Base-by-base conservation (phyloP, 2,329 filamentous ascomycete genomes). In the Diaporthe eres region DNA sequence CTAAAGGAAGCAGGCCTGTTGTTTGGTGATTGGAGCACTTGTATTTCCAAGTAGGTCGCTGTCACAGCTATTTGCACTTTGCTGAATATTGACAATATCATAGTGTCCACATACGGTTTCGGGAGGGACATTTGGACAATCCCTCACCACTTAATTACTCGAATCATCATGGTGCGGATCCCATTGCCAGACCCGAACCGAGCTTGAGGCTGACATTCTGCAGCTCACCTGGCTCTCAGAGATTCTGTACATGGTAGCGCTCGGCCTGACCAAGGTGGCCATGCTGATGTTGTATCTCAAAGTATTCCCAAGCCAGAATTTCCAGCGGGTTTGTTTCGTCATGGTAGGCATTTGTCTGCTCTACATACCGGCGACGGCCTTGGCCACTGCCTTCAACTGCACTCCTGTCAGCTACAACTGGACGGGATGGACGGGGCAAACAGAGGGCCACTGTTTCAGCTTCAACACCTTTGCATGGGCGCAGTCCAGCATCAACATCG, bases 391-490 rank as follows among this genome's bases (percentile, higher is more conserved):
- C 15, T 42, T 68, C 47, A 68, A 68, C 34, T 68, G 65, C 47
- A 68, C n/a, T 53, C 65, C 65, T 25, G 47, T 68, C 65, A 68
- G 47, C 65, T 53, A 68, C 47, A 53, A 68, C 22, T 68, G 65
- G 65, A 68, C 65, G 47, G 15, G 4, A 0, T 68, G 65, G 65
- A 68, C 65, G 7, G 55, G 71, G 22, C 39, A 72, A 22, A 61
- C 71, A 22, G 19, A 53, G n/a, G 71, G 57, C 44, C 42, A 39
- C 22, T 70, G 47, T 44, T 37, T 57, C 31, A 57, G 34, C 17
- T 60, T 37, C 61, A 58, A 51, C 42, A 37, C 37, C 22, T 71
- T 71, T 22, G 51, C 51, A 28, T 70, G 39, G 51, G 42, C 51
- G 28, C 39, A 51, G 22, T 39, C 51, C 17, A 60, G 34, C 61